A percentile compares a stretch with the other conserved stretches of the same genome.
These are phyloP conservation scores for Drosera spatulata DNA, from an alignment of 179 eudicot genomes.

Conservation along the genomic window DNA sequence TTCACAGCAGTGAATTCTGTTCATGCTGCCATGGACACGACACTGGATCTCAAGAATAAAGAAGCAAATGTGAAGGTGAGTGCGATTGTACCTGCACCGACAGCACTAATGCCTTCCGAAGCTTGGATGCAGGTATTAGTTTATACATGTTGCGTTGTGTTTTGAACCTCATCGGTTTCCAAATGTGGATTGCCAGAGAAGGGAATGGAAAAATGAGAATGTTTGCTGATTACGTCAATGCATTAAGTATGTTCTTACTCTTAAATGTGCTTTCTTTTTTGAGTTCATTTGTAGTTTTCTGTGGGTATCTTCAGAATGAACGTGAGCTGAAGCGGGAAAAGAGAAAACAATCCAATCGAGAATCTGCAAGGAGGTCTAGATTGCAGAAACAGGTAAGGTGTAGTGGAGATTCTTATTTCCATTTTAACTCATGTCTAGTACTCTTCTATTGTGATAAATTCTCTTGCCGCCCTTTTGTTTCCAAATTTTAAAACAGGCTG, in stretches of 20 bases:
- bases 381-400: conserved; percentile 79
- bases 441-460: too few species aligned
- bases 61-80: conserved; percentile 21
- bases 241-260: too few species aligned
- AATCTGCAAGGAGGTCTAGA: conserved; percentile 97
- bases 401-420: too few species aligned
- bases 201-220: background rate
- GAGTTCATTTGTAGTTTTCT: background rate
- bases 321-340: conserved; percentile 81
- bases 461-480: too few species aligned
- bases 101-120: conserved; percentile 43
- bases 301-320: conserved; percentile 41
- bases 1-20: conserved; percentile 29
- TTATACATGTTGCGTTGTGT: too few species aligned
- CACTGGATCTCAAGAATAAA: conserved; percentile 41
- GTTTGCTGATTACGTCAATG: background rate
- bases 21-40: conserved; percentile 23
- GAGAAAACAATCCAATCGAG: conserved; percentile 93
- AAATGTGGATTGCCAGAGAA: too few species aligned
- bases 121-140: conserved; percentile 54
- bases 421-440: too few species aligned
- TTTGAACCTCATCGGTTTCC: too few species aligned
- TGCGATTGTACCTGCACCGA: conserved; percentile 28
- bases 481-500: conserved; percentile 40
- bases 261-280: too few species aligned